Evolutionary conservation across 1,284 basidiomycete species (phyloP).

Genomic region (Ganoderma boninense): DNA sequence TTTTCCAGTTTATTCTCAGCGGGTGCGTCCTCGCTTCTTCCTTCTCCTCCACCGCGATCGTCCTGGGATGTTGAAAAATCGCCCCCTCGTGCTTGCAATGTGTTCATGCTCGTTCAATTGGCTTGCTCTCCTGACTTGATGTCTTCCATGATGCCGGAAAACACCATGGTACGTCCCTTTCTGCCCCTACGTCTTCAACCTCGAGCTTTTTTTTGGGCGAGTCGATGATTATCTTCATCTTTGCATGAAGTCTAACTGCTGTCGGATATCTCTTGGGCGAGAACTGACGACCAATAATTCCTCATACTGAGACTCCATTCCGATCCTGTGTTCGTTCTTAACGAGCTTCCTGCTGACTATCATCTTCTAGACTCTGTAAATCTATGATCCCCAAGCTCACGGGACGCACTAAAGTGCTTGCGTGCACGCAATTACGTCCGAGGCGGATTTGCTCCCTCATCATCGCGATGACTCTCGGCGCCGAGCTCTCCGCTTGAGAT

Average conservation of each 20-base stretch:
- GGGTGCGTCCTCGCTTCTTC: neutral
- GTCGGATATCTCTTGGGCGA: constrained; percentile 1
- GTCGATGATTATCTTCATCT: constrained; percentile 10
- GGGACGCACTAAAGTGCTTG: neutral
- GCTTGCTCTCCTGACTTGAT: neutral
- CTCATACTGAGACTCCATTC: neutral
- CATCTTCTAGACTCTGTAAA: neutral
- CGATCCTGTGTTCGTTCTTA: neutral
- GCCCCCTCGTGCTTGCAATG: neutral
- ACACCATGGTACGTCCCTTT: neutral
- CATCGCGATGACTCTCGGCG: neutral
- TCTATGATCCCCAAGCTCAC: neutral
- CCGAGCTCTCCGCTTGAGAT: neutral
- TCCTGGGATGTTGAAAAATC: neutral
- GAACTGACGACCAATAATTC: neutral
- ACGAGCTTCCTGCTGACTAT: neutral
- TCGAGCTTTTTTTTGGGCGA: constrained; percentile 3
- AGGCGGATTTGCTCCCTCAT: neutral
- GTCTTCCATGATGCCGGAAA: neutral
- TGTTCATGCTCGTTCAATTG: neutral
- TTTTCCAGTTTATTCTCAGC: neutral
- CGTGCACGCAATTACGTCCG: neutral
- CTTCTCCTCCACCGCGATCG: neutral
- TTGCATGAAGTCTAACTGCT: constrained; percentile 8
- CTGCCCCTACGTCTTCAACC: neutral